These are phyloP conservation scores for Alloascoidea africana DNA, from an alignment of 805 yeast species.

Conservation along the genomic window DNA sequence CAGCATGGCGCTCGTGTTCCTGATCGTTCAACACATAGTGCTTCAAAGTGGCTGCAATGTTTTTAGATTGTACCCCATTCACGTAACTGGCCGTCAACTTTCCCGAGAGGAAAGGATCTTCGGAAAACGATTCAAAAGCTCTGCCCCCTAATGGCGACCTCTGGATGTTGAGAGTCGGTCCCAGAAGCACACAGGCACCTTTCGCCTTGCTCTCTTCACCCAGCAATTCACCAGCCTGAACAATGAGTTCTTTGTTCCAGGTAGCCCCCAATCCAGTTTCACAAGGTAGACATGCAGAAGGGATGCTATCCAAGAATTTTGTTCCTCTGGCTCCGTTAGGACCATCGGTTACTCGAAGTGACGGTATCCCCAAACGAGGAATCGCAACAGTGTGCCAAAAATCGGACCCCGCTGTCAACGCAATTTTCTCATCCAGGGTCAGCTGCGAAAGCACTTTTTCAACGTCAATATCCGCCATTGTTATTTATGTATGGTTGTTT, in stretches of 20 bases:
- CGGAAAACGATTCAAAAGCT: conserved; percentile 46
- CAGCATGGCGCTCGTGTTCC: conserved; percentile 36
- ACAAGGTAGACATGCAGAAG: conserved; percentile 44
- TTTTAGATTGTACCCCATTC: conserved; percentile 36
- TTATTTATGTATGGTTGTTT: too few relatives aligned
- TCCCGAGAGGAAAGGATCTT: conserved; percentile 41
- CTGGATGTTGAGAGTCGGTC: conserved; percentile 37
- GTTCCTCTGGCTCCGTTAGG: conserved; percentile 55
- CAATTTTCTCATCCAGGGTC: conserved; percentile 1
- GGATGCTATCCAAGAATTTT: conserved; percentile 32
- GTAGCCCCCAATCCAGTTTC: conserved; percentile 48
- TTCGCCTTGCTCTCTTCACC: conserved; percentile 39
- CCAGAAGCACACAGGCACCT: conserved; percentile 33
- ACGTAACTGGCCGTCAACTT: conserved; percentile 30
- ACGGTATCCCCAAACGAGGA: conserved; percentile 25
- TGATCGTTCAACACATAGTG: conserved; percentile 51
- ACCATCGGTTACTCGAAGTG: conserved; percentile 37
- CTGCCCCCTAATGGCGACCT: conserved; percentile 48
- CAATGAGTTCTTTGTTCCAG: conserved; percentile 32
- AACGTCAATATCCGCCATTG: conserved; percentile 1
- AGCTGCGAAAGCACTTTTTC: background rate
- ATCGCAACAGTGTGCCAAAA: conserved; percentile 35
- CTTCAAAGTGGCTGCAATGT: conserved; percentile 41
- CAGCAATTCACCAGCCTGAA: conserved; percentile 35
- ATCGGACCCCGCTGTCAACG: conserved; percentile 15